Conservation (phyloP, 257 asterid genomes). For the Solanum virginianum region DNA sequence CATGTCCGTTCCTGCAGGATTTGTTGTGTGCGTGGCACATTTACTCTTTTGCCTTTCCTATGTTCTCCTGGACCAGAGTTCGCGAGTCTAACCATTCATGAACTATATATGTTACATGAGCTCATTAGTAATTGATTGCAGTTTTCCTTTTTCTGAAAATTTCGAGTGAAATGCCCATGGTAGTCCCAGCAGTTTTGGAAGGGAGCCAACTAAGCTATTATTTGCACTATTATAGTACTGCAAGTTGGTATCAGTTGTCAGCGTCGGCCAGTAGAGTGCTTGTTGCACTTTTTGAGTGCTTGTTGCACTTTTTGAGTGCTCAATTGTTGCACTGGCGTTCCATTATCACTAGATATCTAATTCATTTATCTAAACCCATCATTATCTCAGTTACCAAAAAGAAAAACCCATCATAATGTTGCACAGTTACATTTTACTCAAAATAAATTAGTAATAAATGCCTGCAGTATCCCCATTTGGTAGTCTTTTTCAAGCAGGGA, state of each 20-base stretch:
- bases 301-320: not conserved
- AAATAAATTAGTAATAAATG: not conserved
- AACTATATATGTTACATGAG: not conserved
- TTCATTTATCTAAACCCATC: not conserved
- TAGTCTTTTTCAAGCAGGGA: constrained; percentile 15
- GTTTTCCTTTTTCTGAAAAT: not conserved
- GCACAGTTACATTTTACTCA: not conserved
- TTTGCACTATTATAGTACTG: not conserved
- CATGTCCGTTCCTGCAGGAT: too few species aligned
- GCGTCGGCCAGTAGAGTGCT: not conserved
- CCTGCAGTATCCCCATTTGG: not conserved
- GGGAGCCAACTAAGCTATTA: not conserved
- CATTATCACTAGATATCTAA: not conserved
- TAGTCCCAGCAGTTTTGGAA: not conserved
- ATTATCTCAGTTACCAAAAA: not conserved
- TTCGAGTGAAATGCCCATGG: not conserved
- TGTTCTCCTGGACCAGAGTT: not conserved
- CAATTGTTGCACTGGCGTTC: not conserved
- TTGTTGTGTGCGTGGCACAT: too few species aligned
- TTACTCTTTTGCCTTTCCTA: not conserved
- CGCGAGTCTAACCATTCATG: too few species aligned
- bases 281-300: not conserved
- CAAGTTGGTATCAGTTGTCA: not conserved
- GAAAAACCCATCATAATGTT: not conserved
- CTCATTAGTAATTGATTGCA: not conserved